Evolutionary conservation across 2,329 filamentous ascomycete genomes (phyloP).

Genomic region (Zymoseptoria passerinii): DNA sequence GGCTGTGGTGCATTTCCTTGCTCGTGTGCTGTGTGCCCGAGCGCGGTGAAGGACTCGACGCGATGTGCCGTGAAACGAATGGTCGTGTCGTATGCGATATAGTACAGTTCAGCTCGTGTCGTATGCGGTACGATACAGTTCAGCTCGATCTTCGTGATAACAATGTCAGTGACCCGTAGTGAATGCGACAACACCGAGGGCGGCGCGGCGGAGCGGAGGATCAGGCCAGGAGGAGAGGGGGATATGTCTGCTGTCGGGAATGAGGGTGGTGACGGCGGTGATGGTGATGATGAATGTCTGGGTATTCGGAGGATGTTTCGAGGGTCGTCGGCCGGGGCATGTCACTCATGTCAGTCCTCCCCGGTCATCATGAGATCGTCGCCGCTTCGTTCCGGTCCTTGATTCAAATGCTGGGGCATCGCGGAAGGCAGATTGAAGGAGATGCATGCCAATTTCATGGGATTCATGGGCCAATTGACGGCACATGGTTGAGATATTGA

Average conservation of each 20-base stretch:
- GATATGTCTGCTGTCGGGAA: neutral
- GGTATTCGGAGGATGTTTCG: neutral
- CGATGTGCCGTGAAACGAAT: neutral
- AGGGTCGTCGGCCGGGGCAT: neutral
- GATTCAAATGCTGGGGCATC: too few species aligned
- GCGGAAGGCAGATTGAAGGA: neutral
- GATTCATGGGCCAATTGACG: too few species aligned
- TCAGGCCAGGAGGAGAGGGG: too few species aligned
- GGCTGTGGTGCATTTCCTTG: conserved; percentile 1
- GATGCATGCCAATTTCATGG: too few species aligned
- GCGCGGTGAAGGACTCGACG: neutral
- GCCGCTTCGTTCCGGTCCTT: neutral
- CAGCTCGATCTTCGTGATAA: neutral
- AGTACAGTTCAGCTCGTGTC: too few species aligned
- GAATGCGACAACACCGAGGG: neutral
- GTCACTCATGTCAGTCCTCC: neutral
- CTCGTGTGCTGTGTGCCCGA: neutral
- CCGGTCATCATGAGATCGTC: neutral
- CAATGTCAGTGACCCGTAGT: neutral
- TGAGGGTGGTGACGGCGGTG: neutral
- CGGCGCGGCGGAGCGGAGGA: neutral
- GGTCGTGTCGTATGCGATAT: neutral
- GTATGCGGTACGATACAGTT: neutral
- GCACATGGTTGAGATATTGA: too few species aligned
- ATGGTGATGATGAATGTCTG: neutral